Base-by-base conservation (phyloP, 805 yeast genomes). In the Priceomyces melissophilus region DNA sequence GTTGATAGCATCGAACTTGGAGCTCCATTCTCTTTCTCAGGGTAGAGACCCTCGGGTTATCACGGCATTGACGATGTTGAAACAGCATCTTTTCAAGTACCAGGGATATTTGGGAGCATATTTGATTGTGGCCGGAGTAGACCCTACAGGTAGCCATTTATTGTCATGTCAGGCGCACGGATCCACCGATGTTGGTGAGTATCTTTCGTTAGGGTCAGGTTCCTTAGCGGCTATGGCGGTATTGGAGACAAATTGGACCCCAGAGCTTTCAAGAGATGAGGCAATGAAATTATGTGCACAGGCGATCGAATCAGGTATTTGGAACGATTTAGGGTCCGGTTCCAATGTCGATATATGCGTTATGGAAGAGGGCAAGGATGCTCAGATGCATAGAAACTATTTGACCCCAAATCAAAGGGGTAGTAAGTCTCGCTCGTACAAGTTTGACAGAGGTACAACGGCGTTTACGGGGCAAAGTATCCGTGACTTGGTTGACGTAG, bases 301-400 rank as follows among this genome's bases (percentile, higher is more conserved):
- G 51, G 98, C 98, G 17, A 93, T 93, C 57, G 87, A 87, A 67
- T 88, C 96, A 12, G 99, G 99, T 78, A 91, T 93, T 57, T 93
- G 96, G 96, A 93, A 93, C 66, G 99, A 93, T 74, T 78, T 91
- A 59, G 99, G 99, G 37, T 91, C 98, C 1, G 99, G 99, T 61
- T 93, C 99, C 23, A 93, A 93, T 59, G 98, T 93, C 29, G 99
- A 93, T 62, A 72, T 93, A 47, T 93, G 98, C 72, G 98, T 93
- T 12, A 88, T 93, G 95, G 97, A 91, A 67, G 70, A 78, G 32
- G 96, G 93, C 47, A 81, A 87, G 60, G 95, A 87, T 62, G 96
- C 98, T 8, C 79, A 76, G 46, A 74, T 91, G 41, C 71, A 77
- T 61, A 81, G 99, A 69, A 90, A 90, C 67, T 87, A 87, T 75